Conservation (phyloP, 164 flowering plant species). For the Tetracentron sinense region DNA sequence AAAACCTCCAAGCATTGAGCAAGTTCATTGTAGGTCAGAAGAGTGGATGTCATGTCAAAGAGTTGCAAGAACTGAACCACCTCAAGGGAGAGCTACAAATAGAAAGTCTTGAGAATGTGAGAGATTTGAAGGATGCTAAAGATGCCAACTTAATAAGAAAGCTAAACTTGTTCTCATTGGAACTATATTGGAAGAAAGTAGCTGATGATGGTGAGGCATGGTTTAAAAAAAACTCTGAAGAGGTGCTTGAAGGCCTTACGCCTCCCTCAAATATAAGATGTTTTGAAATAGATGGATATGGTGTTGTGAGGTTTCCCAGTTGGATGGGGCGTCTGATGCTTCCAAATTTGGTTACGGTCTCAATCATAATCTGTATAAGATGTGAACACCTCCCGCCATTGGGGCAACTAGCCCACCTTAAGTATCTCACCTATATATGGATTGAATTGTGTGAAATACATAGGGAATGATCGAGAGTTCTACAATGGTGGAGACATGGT, state of each 20-base stretch:
- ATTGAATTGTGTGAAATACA: no score
- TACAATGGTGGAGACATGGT: no score
- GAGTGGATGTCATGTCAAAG: not conserved
- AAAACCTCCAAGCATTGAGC: slow-evolving; percentile 1
- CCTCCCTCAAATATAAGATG: slow-evolving; percentile 6
- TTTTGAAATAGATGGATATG: not conserved
- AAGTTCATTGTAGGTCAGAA: not conserved
- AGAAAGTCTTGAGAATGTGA: slow-evolving; percentile 1
- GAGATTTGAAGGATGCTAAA: not conserved
- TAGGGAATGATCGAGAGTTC: no score
- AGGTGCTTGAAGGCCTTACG: slow-evolving; percentile 10
- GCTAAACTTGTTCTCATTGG: not conserved
- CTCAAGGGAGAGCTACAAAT: slow-evolving; percentile 11
- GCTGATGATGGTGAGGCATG: no score
- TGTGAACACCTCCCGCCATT: not conserved
- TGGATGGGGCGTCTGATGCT: slow-evolving; percentile 10
- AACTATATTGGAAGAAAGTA: no score
- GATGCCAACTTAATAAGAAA: not conserved
- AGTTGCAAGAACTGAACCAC: not conserved
- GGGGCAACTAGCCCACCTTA: slow-evolving; percentile 1
- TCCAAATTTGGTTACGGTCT: not conserved
- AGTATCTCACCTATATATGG: no score
- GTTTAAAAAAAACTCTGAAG: not conserved
- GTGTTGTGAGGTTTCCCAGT: not conserved
- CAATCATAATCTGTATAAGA: not conserved